Evolutionary conservation across 352 stramenopile species (phyloP), one percentile per base, ranked within the genome.

Genomic region (Pythium sukuiense): DNA sequence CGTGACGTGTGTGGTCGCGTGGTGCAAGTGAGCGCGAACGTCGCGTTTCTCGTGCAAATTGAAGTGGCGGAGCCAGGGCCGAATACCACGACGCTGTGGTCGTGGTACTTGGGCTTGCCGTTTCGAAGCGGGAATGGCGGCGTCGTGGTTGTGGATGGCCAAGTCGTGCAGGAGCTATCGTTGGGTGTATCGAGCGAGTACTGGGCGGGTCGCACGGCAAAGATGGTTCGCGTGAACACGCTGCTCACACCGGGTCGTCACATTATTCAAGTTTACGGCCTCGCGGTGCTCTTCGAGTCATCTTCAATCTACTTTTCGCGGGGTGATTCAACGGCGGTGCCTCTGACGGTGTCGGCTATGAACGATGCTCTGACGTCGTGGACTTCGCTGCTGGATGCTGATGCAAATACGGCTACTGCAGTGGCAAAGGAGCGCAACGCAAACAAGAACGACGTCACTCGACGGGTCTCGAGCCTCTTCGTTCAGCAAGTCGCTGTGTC

Each of bases 271-370:
- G 70, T 89, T 37, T 89, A 89, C 33, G 80, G 69, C 1, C 30
- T 73, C 18, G 62, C 76, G 2, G 63, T 62, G 16, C 77, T 73
- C 13, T 86, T 87, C 49, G 80, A 89, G 59, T 33, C 69, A 0
- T 75, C 78, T 26, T 80, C 74, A 14, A 74, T 89, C 13, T 81
- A 79, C 20, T 89, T 86, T 63, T 74, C 74, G 32, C 74, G 80
- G 0, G 73, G 70, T 2, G 66, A 72, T 33, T 76, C 80, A 11
- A 55, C 54, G 13, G 65, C 73, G 20, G 49, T 48, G 9, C 53
- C 72, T 13, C 59, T 69, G 20, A 78, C 78, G 0, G 64, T 76
- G 6, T 45, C 32, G 37, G 50, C 59, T 4, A 65, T 86, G 27
- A 45, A 76, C 32, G 60, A 48, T 20, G 74, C 76, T 18, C 26